Evolutionary conservation across 805 yeast genomes (phyloP).

Genomic region (Candida khao-thaluensis): DNA sequence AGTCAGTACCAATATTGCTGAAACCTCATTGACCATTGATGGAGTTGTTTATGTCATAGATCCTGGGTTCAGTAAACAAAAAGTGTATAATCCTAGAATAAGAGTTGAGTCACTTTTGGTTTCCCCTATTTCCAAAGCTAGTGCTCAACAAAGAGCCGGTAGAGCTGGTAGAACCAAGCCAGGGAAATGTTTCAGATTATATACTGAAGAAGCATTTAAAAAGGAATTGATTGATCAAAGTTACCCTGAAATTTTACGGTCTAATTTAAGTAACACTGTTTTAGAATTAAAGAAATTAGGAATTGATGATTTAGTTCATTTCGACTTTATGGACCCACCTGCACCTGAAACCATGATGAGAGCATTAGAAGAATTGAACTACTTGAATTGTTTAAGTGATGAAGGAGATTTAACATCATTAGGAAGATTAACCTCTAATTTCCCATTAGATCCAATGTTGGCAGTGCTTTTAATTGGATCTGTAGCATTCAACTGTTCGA

Average conservation of each 20-base stretch:
- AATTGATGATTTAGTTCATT: slow-evolving; percentile 92
- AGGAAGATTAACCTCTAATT: slow-evolving; percentile 87
- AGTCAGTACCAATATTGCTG: slow-evolving; percentile 93
- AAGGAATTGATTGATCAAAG: slow-evolving; percentile 93
- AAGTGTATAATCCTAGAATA: slow-evolving; percentile 93
- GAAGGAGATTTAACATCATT: slow-evolving; percentile 87
- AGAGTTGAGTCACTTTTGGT: slow-evolving; percentile 93
- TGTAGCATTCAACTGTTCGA: slow-evolving; percentile 80
- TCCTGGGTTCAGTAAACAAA: slow-evolving; percentile 96
- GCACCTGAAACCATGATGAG: slow-evolving; percentile 99
- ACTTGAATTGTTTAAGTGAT: slow-evolving; percentile 84
- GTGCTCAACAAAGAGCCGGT: slow-evolving; percentile 98
- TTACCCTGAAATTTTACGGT: slow-evolving; percentile 91
- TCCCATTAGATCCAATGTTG: slow-evolving; percentile 93
- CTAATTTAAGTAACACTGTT: slow-evolving; percentile 88
- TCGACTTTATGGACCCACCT: slow-evolving; percentile 99
- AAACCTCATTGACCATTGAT: slow-evolving; percentile 95
- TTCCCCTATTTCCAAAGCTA: slow-evolving; percentile 94
- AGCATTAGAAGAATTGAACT: slow-evolving; percentile 92
- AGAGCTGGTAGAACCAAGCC: slow-evolving; percentile 99
- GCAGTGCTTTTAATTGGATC: slow-evolving; percentile 92
- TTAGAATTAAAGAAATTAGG: slow-evolving; percentile 92
- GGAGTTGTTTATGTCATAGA: slow-evolving; percentile 97
- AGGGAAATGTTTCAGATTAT: slow-evolving; percentile 94
- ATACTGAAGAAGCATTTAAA: slow-evolving; percentile 95